phyloP scores from a whole-genome alignment of 306 rosid genomes.

The Prunus mira region DNA sequence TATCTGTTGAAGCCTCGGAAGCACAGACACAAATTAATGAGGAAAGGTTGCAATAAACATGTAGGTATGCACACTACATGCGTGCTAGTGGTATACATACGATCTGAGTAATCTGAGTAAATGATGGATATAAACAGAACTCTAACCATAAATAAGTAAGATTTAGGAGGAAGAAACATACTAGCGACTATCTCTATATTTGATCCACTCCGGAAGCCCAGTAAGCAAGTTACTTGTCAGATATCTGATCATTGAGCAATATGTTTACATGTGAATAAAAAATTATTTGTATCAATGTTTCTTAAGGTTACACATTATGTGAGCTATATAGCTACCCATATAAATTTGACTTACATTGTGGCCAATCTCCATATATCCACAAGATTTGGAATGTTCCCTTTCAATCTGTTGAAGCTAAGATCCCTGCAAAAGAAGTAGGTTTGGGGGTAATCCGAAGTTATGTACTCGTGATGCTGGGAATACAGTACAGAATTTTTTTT shows the following conservation, averaged over 20 bases:
- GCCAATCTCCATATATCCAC: not conserved
- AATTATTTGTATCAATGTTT: too few species aligned
- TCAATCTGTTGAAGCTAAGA: conserved; percentile 29
- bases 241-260: conserved; percentile 15
- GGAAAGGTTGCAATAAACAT: not conserved
- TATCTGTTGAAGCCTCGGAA: not conserved
- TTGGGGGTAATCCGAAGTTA: not conserved
- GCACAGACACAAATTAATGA: not conserved
- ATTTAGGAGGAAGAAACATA: conserved; percentile 11
- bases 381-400: conserved; percentile 18
- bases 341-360: conserved; percentile 17
- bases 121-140: not conserved
- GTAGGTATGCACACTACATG: too few species aligned
- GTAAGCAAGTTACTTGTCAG: conserved; percentile 24
- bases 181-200: conserved; percentile 22
- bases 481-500: not conserved
- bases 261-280: not conserved
- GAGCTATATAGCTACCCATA: not conserved
- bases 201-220: conserved; percentile 28
- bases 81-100: too few species aligned
- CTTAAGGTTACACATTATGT: not conserved
- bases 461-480: not conserved
- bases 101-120: not conserved
- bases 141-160: not conserved
- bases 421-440: conserved; percentile 10